These are phyloP conservation scores for Boehmeria nivea DNA, from an alignment of 306 rosid genomes.

Conservation along the genomic window DNA sequence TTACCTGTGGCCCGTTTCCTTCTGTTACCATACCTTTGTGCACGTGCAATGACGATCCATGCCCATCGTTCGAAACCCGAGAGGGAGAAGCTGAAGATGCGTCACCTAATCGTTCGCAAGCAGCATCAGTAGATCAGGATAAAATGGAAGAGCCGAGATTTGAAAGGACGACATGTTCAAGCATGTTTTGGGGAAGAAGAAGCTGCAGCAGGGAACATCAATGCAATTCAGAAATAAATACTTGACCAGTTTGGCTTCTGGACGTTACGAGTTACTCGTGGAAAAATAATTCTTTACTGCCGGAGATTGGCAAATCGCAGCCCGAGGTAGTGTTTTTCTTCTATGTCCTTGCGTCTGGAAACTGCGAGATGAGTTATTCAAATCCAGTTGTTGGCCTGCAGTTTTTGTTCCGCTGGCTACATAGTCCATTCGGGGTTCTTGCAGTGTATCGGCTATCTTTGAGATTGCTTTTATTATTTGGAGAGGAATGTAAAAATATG, in stretches of 20 bases:
- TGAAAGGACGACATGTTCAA: slow-evolving; percentile 73
- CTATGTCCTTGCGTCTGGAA: slow-evolving; percentile 12
- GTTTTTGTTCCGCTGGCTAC: slow-evolving; percentile 38
- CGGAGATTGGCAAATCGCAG: slow-evolving; percentile 11
- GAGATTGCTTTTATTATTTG: too few species aligned
- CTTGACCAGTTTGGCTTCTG: slow-evolving; percentile 32
- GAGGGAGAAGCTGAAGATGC: slow-evolving; percentile 55
- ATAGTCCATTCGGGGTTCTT: slow-evolving; percentile 32
- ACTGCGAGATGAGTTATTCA: slow-evolving; percentile 5
- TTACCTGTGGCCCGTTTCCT: slow-evolving; percentile 91
- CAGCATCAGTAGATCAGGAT: slow-evolving; percentile 42
- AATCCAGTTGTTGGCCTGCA: slow-evolving; percentile 27
- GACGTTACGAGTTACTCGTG: not conserved
- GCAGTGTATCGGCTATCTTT: too few species aligned
- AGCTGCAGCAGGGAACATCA: slow-evolving; percentile 96
- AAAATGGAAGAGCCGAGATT: slow-evolving; percentile 71
- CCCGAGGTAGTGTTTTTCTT: slow-evolving; percentile 7
- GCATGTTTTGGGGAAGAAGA: slow-evolving; percentile 93
- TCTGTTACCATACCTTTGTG: slow-evolving; percentile 82
- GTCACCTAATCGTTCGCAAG: slow-evolving; percentile 42
- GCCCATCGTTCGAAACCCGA: slow-evolving; percentile 65
- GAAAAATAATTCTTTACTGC: slow-evolving; percentile 23
- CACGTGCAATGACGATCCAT: slow-evolving; percentile 80
- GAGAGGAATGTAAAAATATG: slow-evolving; percentile 17
- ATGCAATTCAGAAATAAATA: slow-evolving; percentile 92